These are phyloP conservation scores for Beta corolliflora DNA, from an alignment of 179 eudicot species.

Conservation along the genomic window DNA sequence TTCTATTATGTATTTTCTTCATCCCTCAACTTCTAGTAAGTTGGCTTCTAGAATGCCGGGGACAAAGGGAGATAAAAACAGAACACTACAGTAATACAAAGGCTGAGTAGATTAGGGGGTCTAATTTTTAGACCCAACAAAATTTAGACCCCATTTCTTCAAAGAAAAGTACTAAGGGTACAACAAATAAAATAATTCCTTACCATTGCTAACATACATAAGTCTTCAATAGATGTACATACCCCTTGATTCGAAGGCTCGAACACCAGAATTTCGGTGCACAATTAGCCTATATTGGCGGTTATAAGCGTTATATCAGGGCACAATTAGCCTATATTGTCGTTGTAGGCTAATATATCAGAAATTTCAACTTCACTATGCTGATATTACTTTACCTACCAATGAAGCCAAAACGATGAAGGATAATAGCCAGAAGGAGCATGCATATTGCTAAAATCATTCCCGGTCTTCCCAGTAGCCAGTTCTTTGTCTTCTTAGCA, in stretches of 20 bases:
- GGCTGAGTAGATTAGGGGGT: not conserved
- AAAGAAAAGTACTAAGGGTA: conserved; percentile 10
- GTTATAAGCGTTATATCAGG: not conserved
- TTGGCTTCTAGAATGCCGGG: too few relatives aligned
- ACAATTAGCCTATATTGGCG: conserved; percentile 3
- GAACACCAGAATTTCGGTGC: not conserved
- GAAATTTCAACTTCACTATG: not conserved
- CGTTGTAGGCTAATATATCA: not conserved
- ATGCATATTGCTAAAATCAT: conserved; percentile 77
- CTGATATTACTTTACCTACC: conserved; percentile 45
- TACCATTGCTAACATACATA: conserved; percentile 21
- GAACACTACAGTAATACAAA: not conserved
- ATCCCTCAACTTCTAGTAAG: too few relatives aligned
- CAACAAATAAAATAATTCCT: conserved; percentile 25
- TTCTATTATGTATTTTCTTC: too few relatives aligned
- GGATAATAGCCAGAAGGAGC: conserved; percentile 76
- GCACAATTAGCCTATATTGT: not conserved
- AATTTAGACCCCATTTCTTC: conserved; percentile 18
- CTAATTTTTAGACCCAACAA: conserved; percentile 4
- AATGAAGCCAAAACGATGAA: conserved; percentile 81
- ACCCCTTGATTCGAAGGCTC: not conserved
- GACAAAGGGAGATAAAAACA: not conserved
- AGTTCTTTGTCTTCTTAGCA: conserved; percentile 83
- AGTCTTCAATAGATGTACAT: conserved; percentile 25
- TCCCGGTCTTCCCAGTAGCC: conserved; percentile 82